These are phyloP conservation scores for Penicillium daleae DNA, from an alignment of 495 filamentous ascomycete genomes.

Conservation along the genomic window DNA sequence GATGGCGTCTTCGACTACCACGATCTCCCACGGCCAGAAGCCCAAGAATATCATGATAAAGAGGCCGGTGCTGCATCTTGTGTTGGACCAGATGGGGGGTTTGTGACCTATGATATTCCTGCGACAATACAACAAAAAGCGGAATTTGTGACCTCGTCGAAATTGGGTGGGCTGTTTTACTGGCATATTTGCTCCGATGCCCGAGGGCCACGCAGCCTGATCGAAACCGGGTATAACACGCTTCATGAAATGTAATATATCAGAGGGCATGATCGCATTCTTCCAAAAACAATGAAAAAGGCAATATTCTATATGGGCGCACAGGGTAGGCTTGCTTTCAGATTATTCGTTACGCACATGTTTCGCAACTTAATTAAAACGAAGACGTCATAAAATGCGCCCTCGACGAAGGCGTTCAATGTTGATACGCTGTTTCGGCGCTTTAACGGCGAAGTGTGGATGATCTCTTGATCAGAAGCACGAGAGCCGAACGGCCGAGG, in stretches of 20 bases:
- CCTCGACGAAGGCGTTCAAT: not conserved
- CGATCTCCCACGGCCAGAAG: slow-evolving; percentile 71
- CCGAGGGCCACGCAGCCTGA: slow-evolving; percentile 68
- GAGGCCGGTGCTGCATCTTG: slow-evolving; percentile 74
- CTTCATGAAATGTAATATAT: slow-evolving; percentile 57
- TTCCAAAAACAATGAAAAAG: not conserved
- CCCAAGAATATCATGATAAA: slow-evolving; percentile 71
- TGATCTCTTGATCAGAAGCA: not conserved
- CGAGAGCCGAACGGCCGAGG: slow-evolving; percentile 30
- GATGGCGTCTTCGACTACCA: slow-evolving; percentile 85
- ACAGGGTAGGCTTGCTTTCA: not conserved
- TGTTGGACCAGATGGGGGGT: slow-evolving; percentile 79
- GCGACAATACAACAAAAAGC: slow-evolving; percentile 85
- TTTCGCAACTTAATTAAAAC: not conserved
- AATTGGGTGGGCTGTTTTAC: slow-evolving; percentile 84
- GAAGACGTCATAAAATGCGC: not conserved
- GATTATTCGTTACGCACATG: not conserved
- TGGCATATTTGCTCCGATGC: slow-evolving; percentile 88
- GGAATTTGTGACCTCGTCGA: slow-evolving; percentile 72
- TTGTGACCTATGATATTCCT: slow-evolving; percentile 85
- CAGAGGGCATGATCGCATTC: not conserved
- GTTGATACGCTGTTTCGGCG: slow-evolving; percentile 5
- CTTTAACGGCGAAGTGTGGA: slow-evolving; percentile 13
- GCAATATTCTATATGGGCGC: not conserved
- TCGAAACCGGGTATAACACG: slow-evolving; percentile 74